Evolutionary conservation across 179 eudicot genomes (phyloP), one percentile per base, ranked within the genome.

Genomic region (Beta corolliflora): DNA sequence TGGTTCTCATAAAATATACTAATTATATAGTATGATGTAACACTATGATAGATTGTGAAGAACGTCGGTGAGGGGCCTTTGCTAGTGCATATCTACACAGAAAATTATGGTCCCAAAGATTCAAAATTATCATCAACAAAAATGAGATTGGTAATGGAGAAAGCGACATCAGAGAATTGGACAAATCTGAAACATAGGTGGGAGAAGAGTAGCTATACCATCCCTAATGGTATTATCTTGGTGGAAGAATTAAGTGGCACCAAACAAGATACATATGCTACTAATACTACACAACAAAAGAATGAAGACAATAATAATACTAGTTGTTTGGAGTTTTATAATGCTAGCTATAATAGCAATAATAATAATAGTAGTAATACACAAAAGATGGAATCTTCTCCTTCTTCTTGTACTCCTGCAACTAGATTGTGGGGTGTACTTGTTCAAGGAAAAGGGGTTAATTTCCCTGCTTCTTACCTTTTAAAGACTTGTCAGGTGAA

Each of bases 341-440:
- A 19, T 71, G 14, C 56, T 44, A 60, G 41, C 46, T 64, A 53
- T 54, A 50, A 15, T 54, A 29, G 60, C 13, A 29, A 41, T 55
- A 65, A 58, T 71, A 31, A 36, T 41, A 67, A 15, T 60, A 76
- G 15, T 60, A 76, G 23, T 61, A 31, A 52, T 50, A 63, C 13
- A 8, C 19, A 36, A 55, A 55, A 7, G 4, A 60, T 80, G 75
- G 55, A 55, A 21, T 45, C 66, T 59, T 45, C 58, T 18, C 16
- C 41, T 15, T 25, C 48, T 71, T 71, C 36, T 71, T 75, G 50
- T 54, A 21, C 76, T 9, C 60, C 87, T 25, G 16, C 87, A 36
- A 82, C 86, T 6, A 88, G 80, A 80, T 25, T 80, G 56, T 89
- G 89, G 90, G 92, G 92, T 15, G 73, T 89, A 44, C 80, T 88